Evolutionary conservation across 352 stramenopile genomes (phyloP).

Genomic region (Phytopythium sindhum): DNA sequence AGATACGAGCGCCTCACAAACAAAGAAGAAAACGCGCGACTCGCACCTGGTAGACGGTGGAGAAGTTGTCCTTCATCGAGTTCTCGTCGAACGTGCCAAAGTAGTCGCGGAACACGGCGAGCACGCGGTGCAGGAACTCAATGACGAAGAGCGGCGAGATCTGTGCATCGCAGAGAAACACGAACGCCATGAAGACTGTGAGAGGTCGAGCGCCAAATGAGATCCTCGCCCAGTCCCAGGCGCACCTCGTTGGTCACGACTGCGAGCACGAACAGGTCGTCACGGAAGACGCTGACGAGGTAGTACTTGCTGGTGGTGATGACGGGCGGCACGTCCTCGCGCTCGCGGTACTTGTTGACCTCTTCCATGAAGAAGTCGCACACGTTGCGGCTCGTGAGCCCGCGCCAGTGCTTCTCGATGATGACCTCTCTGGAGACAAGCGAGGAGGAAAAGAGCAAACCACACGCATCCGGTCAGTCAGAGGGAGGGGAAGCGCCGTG

Average conservation of each 20-base stretch:
- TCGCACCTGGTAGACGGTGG: constrained; percentile 91
- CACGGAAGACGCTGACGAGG: constrained; percentile 90
- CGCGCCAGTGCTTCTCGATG: constrained; percentile 98
- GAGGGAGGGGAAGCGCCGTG: background rate
- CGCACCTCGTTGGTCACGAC: constrained; percentile 92
- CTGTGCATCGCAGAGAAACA: constrained; percentile 19
- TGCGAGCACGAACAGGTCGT: constrained; percentile 95
- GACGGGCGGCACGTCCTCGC: constrained; percentile 86
- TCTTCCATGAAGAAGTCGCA: constrained; percentile 98
- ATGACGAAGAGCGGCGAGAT: constrained; percentile 90
- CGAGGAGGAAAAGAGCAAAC: constrained; percentile 9
- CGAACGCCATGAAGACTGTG: no score
- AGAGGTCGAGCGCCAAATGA: no score
- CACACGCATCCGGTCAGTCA: background rate
- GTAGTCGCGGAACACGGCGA: constrained; percentile 96
- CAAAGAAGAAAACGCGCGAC: background rate
- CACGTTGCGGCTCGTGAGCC: constrained; percentile 92
- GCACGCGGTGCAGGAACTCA: constrained; percentile 96
- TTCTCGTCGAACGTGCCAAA: constrained; percentile 96
- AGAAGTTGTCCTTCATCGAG: constrained; percentile 98
- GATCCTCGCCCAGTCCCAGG: no score
- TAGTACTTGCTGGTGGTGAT: constrained; percentile 89
- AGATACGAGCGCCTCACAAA: background rate
- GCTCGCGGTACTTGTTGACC: constrained; percentile 90
- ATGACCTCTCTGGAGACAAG: constrained; percentile 87